These are phyloP conservation scores for Acorus calamus DNA, from an alignment of 106 monocot genomes.

Conservation along the genomic window DNA sequence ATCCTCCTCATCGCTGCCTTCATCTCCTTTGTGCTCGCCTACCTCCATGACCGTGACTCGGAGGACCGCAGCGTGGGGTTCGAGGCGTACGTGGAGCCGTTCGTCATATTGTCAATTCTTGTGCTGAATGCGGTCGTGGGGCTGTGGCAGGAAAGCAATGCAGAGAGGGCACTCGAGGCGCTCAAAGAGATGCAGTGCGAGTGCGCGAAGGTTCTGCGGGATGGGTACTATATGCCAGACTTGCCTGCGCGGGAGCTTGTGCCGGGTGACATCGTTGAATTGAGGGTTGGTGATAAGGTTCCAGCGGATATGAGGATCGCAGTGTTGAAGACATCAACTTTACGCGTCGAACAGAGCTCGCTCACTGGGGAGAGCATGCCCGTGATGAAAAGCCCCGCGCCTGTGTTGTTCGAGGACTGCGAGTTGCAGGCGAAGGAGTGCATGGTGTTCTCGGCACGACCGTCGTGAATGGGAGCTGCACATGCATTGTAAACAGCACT, in stretches of 20 bases:
- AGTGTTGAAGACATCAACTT: conserved; percentile 32
- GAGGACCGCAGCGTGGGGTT: conserved; percentile 10
- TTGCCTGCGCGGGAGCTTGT: conserved; percentile 44
- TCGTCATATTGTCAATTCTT: conserved; percentile 38
- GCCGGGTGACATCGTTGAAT: conserved; percentile 50
- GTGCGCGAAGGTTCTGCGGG: conserved; percentile 37
- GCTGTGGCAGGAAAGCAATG: conserved; percentile 58
- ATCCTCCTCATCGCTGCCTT: conserved; percentile 51
- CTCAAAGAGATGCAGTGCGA: conserved; percentile 55
- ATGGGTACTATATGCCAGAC: conserved; percentile 26
- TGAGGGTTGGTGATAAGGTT: conserved; percentile 49
- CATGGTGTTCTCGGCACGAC: conserved; percentile 50
- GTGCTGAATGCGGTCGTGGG: conserved; percentile 48
- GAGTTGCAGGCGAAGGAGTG: conserved; percentile 53
- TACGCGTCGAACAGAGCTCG: conserved; percentile 51
- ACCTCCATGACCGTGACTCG: conserved; percentile 26
- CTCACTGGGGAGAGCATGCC: conserved; percentile 65
- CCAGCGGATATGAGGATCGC: conserved; percentile 53
- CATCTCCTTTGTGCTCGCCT: conserved; percentile 42
- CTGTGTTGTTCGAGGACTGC: conserved; percentile 34
- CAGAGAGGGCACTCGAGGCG: conserved; percentile 46
- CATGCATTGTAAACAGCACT: conserved; percentile 28
- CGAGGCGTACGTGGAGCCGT: conserved; percentile 40
- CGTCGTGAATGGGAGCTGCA: conserved; percentile 38
- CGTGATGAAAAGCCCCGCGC: conserved; percentile 28